Evolutionary conservation across 768 basidiomycete species (phyloP).

Genomic region (Lentinula guzmanii): DNA sequence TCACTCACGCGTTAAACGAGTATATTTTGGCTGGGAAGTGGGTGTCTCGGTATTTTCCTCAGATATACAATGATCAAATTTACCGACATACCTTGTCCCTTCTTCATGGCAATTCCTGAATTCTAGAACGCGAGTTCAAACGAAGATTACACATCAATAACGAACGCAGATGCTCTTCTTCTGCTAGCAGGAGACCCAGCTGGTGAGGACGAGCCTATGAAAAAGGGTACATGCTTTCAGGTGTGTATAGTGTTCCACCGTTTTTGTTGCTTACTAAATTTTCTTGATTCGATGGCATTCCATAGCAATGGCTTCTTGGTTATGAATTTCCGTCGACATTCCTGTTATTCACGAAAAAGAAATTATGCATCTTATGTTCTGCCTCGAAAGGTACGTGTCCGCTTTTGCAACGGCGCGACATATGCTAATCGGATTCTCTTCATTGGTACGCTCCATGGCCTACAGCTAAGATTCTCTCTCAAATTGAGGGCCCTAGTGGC

Average conservation of each 20-base stretch:
- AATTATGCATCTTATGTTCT: constrained; percentile 77
- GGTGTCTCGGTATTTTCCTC: constrained; percentile 18
- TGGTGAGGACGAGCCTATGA: constrained; percentile 83
- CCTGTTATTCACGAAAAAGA: constrained; percentile 74
- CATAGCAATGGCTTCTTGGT: constrained; percentile 91
- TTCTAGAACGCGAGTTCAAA: constrained; percentile 57
- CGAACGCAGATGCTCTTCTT: constrained; percentile 63
- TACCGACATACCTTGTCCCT: constrained; percentile 1
- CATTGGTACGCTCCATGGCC: neutral
- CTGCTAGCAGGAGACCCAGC: constrained; percentile 74
- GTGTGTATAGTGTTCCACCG: constrained; percentile 33
- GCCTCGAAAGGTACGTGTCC: constrained; percentile 70
- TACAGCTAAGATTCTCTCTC: constrained; percentile 79
- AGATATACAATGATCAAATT: constrained; percentile 6
- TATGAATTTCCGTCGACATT: constrained; percentile 97
- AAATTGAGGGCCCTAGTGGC: constrained; percentile 55
- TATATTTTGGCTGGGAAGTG: constrained; percentile 63
- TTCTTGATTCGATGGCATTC: constrained; percentile 11
- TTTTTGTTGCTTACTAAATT: constrained; percentile 5
- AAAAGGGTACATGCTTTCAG: constrained; percentile 89
- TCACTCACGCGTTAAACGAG: constrained; percentile 46
- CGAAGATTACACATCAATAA: constrained; percentile 67
- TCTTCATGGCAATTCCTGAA: constrained; percentile 8
- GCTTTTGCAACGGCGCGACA: constrained; percentile 1
- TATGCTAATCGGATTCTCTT: constrained; percentile 6